phyloP scores from a whole-genome alignment of 805 yeast genomes.

The Barnettozyma californica region DNA sequence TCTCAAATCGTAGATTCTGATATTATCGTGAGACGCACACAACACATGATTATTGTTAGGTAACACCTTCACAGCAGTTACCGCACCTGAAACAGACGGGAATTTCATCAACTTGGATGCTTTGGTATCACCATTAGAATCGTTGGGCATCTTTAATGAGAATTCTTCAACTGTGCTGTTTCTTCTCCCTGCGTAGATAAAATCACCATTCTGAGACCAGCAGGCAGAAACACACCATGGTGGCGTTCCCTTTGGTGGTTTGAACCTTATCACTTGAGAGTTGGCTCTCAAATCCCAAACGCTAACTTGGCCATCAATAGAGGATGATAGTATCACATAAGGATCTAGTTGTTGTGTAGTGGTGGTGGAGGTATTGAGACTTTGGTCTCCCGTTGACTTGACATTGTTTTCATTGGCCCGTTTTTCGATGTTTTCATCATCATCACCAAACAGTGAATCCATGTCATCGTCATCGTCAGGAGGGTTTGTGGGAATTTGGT shows the following conservation, averaged over 20 bases:
- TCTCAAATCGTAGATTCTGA: conserved; percentile 75
- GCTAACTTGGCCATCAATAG: conserved; percentile 75
- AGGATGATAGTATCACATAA: conserved; percentile 66
- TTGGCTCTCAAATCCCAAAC: conserved; percentile 74
- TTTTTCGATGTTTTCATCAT: conserved; percentile 32
- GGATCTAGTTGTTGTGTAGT: conserved; percentile 27
- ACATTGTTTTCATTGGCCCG: neutral
- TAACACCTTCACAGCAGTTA: conserved; percentile 70
- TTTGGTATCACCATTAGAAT: conserved; percentile 33
- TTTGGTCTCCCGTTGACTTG: neutral
- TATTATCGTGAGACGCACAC: conserved; percentile 88
- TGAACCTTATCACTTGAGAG: conserved; percentile 41
- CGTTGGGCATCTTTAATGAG: conserved; percentile 53
- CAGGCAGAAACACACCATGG: conserved; percentile 93
- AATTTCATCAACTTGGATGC: conserved; percentile 60
- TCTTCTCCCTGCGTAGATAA: conserved; percentile 79
- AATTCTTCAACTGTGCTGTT: conserved; percentile 81
- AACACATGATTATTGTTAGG: conserved; percentile 76
- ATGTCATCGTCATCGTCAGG: conserved; percentile 37
- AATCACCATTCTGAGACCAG: conserved; percentile 84
- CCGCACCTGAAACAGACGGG: conserved; percentile 89
- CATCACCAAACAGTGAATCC: conserved; percentile 58
- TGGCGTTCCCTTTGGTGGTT: conserved; percentile 61
- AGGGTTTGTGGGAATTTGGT: conserved; percentile 13
- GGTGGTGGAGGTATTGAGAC: neutral